A percentile compares a stretch with the other conserved stretches of the same genome.
These are phyloP conservation scores for Xanthoconium stramineum DNA, from an alignment of 768 basidiomycete genomes.

Conservation along the genomic window DNA sequence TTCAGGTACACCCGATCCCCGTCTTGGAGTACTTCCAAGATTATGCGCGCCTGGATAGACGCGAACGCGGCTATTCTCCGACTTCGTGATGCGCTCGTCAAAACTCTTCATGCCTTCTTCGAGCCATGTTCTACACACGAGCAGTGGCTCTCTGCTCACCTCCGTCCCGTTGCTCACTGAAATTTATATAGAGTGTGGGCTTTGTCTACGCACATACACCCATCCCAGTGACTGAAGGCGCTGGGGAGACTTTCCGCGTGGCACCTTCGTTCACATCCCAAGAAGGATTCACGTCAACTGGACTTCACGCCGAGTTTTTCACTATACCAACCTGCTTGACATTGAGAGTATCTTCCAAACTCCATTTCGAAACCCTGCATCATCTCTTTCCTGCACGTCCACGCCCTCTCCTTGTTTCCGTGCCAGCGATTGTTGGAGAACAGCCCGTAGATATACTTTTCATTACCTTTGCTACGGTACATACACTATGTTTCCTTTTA, in stretches of 20 bases:
- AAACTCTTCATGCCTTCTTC: constrained; percentile 64
- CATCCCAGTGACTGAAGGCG: constrained; percentile 92
- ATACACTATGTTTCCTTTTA: no score
- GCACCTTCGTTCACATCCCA: constrained; percentile 29
- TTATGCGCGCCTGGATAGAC: constrained; percentile 78
- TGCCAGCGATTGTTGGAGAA: no score
- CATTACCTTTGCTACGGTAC: no score
- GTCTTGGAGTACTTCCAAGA: constrained; percentile 80
- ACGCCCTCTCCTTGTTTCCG: constrained; percentile 93
- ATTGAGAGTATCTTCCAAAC: constrained; percentile 93
- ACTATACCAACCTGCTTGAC: constrained; percentile 77
- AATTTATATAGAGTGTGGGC: constrained; percentile 56
- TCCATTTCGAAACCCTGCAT: constrained; percentile 90
- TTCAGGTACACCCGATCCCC: constrained; percentile 83
- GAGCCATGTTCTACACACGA: constrained; percentile 49
- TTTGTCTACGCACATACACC: constrained; percentile 84
- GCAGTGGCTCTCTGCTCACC: not conserved
- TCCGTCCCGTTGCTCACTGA: constrained; percentile 15
- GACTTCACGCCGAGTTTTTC: constrained; percentile 58
- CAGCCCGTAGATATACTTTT: no score
- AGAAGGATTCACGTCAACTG: not conserved
- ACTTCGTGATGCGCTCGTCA: constrained; percentile 56
- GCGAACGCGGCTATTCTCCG: constrained; percentile 72
- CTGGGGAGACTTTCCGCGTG: constrained; percentile 86
- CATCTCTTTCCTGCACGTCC: constrained; percentile 78